Conservation (phyloP, 2,329 filamentous ascomycete species). For the Fusarium nelsonii region DNA sequence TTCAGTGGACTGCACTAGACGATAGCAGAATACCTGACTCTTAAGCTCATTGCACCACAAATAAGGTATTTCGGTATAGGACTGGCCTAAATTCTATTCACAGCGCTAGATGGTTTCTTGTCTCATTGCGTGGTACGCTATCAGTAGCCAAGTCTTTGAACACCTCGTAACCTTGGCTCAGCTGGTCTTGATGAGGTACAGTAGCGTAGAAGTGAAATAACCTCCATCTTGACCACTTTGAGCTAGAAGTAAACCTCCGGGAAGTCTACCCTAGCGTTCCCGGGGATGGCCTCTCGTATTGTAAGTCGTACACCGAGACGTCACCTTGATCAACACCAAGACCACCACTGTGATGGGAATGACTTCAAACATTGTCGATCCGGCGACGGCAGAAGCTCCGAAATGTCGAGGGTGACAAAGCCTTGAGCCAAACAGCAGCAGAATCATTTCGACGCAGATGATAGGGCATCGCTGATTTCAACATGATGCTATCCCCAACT, state of each 20-base stretch:
- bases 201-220: neutral
- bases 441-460: neutral
- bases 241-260: conserved; percentile 20
- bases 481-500: conserved; percentile 23
- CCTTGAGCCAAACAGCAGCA: neutral
- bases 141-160: neutral
- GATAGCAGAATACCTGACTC: neutral
- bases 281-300: conserved; percentile 7
- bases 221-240: conserved; percentile 1
- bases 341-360: conserved; percentile 11
- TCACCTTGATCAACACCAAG: conserved; percentile 12
- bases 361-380: conserved; percentile 29
- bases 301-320: conserved; percentile 16
- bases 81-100: neutral
- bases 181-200: neutral
- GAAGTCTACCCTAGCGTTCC: conserved; percentile 36
- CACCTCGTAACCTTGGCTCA: neutral
- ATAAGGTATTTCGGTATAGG: neutral
- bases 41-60: neutral
- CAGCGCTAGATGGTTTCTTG: neutral
- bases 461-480: conserved; percentile 21
- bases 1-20: neutral
- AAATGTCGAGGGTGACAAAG: neutral
- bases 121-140: neutral
- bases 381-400: conserved; percentile 1